These are phyloP conservation scores for Aristolochia californica DNA, from an alignment of 164 flowering plant species.

Conservation along the genomic window DNA sequence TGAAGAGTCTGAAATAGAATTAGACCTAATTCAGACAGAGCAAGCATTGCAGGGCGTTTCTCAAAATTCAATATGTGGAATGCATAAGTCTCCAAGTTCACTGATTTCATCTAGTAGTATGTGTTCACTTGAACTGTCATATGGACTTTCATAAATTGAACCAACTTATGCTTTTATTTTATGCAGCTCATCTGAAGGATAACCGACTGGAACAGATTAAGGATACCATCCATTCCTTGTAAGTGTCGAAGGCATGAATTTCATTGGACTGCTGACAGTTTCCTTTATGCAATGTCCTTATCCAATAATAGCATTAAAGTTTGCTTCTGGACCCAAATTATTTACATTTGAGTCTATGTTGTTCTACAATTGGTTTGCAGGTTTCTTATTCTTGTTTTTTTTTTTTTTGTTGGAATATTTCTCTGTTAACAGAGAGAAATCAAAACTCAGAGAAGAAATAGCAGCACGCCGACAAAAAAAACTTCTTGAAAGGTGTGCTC, in stretches of 20 bases:
- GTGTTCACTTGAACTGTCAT: background rate
- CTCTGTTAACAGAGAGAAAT: slow-evolving; percentile 50
- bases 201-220: slow-evolving; percentile 69
- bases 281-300: background rate
- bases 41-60: slow-evolving; percentile 24
- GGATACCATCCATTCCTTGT: slow-evolving; percentile 58
- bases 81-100: slow-evolving; percentile 7
- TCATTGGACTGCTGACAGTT: background rate
- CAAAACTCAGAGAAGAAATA: slow-evolving; percentile 64
- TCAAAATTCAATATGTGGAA: slow-evolving; percentile 19
- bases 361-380: background rate
- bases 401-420: slow-evolving; percentile 3
- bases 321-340: background rate
- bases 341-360: background rate
- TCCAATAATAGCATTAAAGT: background rate
- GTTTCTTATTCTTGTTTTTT: background rate
- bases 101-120: slow-evolving; percentile 29
- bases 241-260: slow-evolving; percentile 16
- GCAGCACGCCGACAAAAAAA: slow-evolving; percentile 64
- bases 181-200: slow-evolving; percentile 30
- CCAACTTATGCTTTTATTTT: background rate
- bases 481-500: slow-evolving; percentile 43
- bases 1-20: slow-evolving; percentile 82
- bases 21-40: slow-evolving; percentile 59
- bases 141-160: background rate